Base-by-base conservation (phyloP, 164 flowering plant species). In the Liquidambar formosana region DNA sequence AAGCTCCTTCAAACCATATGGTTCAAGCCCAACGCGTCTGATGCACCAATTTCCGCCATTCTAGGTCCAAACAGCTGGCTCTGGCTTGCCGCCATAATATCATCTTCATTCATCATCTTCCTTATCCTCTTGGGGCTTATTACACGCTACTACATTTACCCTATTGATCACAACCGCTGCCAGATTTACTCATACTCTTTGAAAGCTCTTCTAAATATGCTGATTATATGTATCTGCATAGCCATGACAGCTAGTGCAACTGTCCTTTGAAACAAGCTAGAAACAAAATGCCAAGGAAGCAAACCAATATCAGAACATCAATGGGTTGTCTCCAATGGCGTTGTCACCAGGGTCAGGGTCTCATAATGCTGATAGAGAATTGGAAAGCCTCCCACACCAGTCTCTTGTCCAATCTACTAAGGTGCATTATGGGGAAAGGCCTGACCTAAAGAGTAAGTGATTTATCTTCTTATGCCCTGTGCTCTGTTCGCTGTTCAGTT, bases 11-110 rank as follows among this genome's bases (percentile, higher is more conserved):
- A 67, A 57, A 74, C 86, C 13, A 54, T 86, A 4, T 84, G 88
- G 86, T 89, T 94, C 88, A 87, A 89, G 49, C 88, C 96, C 5
- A 69, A 22, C 2, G 22, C 78, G 41, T 67, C 78, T 0, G 94
- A 90, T 59, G 74, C 60, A 25, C 88, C 95, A 18, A 44, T 90
- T 5, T 70, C 92, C n/a, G 67, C 91, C 4, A 71, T 77, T 22
- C 74, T 90, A 38, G 98, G 97, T 43, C 82, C 87, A 47, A 85
- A 89, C 47, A 71, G 82, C 70, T 88, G 94, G 94, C 87, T 90
- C 5, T 94, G 92, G 82, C 91, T 94, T 5, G 89, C 80, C 0
- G 70, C 78, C 0, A 81, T 94, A 26, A 88, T 94, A 10, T 80
- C 93, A 10, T 83, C 89, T 8, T 89, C 98, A 1, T 92, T 91